phyloP scores from a whole-genome alignment of 2,329 filamentous ascomycete species.

The Fusarium nematophilum region DNA sequence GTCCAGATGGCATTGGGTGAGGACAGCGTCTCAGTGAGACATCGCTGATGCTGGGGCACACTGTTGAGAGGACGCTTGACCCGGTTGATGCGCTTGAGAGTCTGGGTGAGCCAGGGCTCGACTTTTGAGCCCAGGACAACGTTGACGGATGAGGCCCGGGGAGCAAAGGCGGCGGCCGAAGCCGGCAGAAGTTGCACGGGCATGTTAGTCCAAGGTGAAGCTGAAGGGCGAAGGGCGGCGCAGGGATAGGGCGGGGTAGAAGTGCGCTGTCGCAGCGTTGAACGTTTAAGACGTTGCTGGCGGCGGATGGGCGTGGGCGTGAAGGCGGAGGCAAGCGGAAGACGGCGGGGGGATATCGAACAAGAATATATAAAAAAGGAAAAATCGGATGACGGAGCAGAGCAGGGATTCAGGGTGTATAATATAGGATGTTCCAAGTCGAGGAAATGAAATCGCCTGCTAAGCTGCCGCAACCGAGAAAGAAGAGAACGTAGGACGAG shows the following conservation, averaged over 20 bases:
- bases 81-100: conserved; percentile 94
- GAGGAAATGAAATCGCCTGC: conserved; percentile 63
- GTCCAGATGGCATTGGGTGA: conserved; percentile 94
- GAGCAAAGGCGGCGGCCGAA: conserved; percentile 95
- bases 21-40: conserved; percentile 93
- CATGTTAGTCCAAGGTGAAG: conserved; percentile 65
- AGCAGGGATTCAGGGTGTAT: conserved; percentile 42
- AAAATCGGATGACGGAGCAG: conserved; percentile 66
- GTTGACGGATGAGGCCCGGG: conserved; percentile 88
- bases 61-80: conserved; percentile 98
- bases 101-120: conserved; percentile 96
- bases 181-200: conserved; percentile 93
- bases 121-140: conserved; percentile 93
- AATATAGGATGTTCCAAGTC: conserved; percentile 28
- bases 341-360: conserved; percentile 37
- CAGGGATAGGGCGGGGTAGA: conserved; percentile 21
- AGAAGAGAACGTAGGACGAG: conserved; percentile 69
- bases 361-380: conserved; percentile 57
- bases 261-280: conserved; percentile 6
- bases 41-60: conserved; percentile 93
- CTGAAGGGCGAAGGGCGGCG: conserved; percentile 32
- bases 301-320: conserved; percentile 13
- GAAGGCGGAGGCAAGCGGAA: conserved; percentile 18
- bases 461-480: conserved; percentile 66
- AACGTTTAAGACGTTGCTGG: too few species aligned